These are phyloP conservation scores for Pseudotsuga menziesii DNA, from an alignment of 75 land plant genomes.

Conservation along the genomic window DNA sequence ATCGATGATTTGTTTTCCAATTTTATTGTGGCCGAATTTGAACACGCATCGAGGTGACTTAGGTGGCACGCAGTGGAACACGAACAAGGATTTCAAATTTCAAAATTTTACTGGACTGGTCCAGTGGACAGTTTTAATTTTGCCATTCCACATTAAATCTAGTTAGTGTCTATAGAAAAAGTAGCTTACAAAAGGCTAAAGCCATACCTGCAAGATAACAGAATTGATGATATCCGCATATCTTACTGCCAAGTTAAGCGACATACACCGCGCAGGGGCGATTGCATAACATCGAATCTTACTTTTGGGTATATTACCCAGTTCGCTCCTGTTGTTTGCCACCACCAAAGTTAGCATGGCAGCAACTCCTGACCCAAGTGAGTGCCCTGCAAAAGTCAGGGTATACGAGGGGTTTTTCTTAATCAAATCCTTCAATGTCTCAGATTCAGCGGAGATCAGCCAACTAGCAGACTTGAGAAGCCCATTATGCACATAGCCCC, in stretches of 20 bases:
- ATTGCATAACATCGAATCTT: slow-evolving; percentile 54
- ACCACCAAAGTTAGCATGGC: slow-evolving; percentile 62
- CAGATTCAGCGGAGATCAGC: slow-evolving; percentile 56
- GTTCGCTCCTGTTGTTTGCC: slow-evolving; percentile 29
- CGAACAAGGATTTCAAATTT: neutral
- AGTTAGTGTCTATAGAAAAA: neutral
- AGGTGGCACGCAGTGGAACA: neutral
- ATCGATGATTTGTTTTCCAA: neutral
- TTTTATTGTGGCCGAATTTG: neutral
- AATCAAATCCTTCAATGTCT: slow-evolving; percentile 17
- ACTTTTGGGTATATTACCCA: slow-evolving; percentile 58
- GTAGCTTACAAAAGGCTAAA: neutral
- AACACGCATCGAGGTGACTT: neutral
- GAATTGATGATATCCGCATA: slow-evolving; percentile 77
- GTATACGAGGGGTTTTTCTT: slow-evolving; percentile 19
- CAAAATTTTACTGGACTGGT: neutral
- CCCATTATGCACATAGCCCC: slow-evolving; percentile 94
- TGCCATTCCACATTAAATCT: neutral
- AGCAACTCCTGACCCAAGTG: slow-evolving; percentile 89
- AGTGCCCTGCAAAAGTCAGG: slow-evolving; percentile 82
- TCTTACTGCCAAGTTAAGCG: slow-evolving; percentile 75
- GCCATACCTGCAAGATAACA: slow-evolving; percentile 66
- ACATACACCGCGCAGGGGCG: slow-evolving; percentile 95
- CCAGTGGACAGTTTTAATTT: neutral
- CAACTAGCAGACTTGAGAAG: slow-evolving; percentile 75